Conservation (phyloP, 306 rosid genomes). For the Acacia confusa region DNA sequence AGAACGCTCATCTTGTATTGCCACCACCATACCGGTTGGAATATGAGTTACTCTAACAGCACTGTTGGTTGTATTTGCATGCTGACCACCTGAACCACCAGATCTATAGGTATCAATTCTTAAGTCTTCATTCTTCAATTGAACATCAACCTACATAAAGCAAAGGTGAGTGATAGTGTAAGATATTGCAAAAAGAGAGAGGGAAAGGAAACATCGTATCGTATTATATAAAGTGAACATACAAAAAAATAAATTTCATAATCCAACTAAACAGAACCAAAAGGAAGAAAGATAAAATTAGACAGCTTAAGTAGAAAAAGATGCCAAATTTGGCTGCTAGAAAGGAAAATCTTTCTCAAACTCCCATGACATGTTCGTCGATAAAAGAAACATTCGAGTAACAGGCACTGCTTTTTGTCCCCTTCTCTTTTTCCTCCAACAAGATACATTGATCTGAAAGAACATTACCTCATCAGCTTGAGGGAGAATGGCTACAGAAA, state of each 20-base stretch:
- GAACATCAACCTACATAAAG: constrained; percentile 80
- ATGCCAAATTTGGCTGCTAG: neutral
- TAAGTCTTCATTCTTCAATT: constrained; percentile 81
- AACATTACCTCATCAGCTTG: constrained; percentile 83
- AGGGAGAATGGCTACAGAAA: constrained; percentile 95
- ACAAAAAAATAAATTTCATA: constrained; percentile 6
- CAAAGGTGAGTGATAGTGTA: constrained; percentile 19
- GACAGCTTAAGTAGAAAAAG: neutral
- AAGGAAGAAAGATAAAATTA: neutral
- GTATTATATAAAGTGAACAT: neutral
- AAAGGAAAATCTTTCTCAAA: constrained; percentile 10
- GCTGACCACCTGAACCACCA: constrained; percentile 97
- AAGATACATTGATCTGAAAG: constrained; percentile 7
- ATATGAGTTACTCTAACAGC: constrained; percentile 89
- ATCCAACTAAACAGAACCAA: constrained; percentile 6
- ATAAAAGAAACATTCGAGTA: constrained; percentile 28
- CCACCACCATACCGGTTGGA: constrained; percentile 75
- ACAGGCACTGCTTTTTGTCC: neutral
- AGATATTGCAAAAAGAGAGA: neutral
- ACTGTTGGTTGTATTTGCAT: constrained; percentile 94
- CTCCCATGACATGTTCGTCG: neutral
- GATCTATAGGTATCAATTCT: constrained; percentile 81
- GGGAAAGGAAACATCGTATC: neutral
- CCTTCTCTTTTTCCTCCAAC: neutral
- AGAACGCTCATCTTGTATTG: constrained; percentile 94